Evolutionary conservation across 495 filamentous ascomycete species (phyloP), one percentile per base, ranked within the genome.

Genomic region (Hapsidospora chrysogenum): DNA sequence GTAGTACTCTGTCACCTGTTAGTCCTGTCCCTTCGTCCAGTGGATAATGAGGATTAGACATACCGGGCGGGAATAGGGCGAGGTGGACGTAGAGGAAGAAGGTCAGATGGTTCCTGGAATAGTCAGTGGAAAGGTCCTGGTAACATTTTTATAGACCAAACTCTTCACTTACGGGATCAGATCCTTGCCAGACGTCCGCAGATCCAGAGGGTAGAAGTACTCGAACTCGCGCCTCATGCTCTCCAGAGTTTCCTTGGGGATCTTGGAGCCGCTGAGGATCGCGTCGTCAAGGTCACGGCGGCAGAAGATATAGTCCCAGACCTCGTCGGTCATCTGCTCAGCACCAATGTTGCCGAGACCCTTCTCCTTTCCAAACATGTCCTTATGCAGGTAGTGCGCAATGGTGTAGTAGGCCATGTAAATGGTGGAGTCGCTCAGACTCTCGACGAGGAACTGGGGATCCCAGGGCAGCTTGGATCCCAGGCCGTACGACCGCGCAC

Each of bases 331-430:
- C 84, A 97, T 89, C 56, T 96, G 82, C 9, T 85, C 78, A 1
- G 86, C 62, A 23, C 65, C 75, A 41, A 94, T 62, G 38, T 72
- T 60, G 16, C 57, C 57, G 19, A 66, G 51, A 34, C 86, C 86
- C 34, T 66, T 61, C 35, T 73, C 63, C 40, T 72, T 74, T 13
- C 86, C 86, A 42, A 80, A 93, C 18, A 85, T 72, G 46, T 67
- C 64, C 31, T 60, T 70, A 58, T 92, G 85, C 16, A 97, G 71
- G 43, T 78, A 69, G 53, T 94, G 87, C 9, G 82, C 76, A 42
- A 97, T 74, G 6, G 89, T 94, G 60, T 97, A 97, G 61, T 96
- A 97, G 11, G 85, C 75, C 79, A 85, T 87, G 60, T 97, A 97
- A 48, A 96, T 70, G 2, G 89, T 94, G 27, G 74, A 81, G 52